These are phyloP conservation scores for Coemansia sp. DNA, from an alignment of 192 early-diverging fungal genomes.

Conservation along the genomic window DNA sequence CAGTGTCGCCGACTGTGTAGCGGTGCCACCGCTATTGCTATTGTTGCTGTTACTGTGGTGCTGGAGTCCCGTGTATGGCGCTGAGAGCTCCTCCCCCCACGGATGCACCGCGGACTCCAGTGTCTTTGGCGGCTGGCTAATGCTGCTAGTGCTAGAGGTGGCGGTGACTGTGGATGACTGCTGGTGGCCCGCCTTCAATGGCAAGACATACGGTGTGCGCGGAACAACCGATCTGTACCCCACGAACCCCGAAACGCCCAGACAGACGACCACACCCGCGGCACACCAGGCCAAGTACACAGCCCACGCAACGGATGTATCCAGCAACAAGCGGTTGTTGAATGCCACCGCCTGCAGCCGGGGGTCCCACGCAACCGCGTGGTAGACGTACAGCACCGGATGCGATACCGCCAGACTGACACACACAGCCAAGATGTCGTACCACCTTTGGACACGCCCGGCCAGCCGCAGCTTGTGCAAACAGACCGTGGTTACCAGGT, in stretches of 20 bases:
- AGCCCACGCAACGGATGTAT: constrained; percentile 7
- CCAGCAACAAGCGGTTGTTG: constrained; percentile 1
- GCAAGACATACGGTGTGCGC: background rate
- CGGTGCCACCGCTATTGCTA: background rate
- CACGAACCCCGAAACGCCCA: background rate
- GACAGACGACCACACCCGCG: background rate
- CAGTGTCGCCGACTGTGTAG: constrained; percentile 6
- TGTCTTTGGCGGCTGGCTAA: background rate
- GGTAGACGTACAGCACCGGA: constrained; percentile 23
- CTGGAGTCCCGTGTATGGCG: background rate
- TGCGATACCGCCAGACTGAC: constrained; percentile 12
- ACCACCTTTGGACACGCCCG: constrained; percentile 11
- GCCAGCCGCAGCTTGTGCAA: constrained; percentile 5
- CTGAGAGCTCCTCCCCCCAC: constrained; percentile 11
- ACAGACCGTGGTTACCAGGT: constrained; percentile 14
- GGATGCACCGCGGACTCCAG: background rate
- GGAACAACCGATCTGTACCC: background rate
- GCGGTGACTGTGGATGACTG: too few relatives aligned
- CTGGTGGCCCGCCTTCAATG: background rate
- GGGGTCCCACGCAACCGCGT: constrained; percentile 8
- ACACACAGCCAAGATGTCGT: constrained; percentile 4
- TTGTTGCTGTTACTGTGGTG: background rate
- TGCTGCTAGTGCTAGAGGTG: too few relatives aligned
- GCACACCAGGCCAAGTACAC: constrained; percentile 12
- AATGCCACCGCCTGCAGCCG: background rate